Conservation (phyloP, 768 basidiomycete species). For the Leucogyrophana mollusca region DNA sequence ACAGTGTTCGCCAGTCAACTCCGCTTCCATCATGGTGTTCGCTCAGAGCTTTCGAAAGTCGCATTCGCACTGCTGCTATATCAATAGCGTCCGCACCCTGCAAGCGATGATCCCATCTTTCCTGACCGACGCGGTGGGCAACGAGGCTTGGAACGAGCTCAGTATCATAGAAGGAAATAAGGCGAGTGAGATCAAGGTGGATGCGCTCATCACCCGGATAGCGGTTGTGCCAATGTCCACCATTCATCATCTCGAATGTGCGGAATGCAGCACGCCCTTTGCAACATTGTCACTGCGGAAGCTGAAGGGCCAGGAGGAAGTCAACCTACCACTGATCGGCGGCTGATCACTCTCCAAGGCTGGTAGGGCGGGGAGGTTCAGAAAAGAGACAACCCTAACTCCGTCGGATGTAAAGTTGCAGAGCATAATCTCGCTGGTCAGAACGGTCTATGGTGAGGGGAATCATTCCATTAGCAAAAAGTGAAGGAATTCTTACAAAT, state of each 20-base stretch:
- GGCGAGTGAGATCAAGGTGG: conserved; percentile 16
- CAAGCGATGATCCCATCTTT: conserved; percentile 20
- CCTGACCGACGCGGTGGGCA: conserved; percentile 8
- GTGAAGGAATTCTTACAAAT: conserved; percentile 47
- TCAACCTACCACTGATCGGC: background rate
- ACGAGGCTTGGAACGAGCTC: conserved; percentile 19
- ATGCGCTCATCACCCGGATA: conserved; percentile 26
- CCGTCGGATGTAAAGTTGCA: conserved; percentile 46
- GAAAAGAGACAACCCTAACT: conserved; percentile 37
- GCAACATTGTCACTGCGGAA: too few species aligned
- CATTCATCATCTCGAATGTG: conserved; percentile 11
- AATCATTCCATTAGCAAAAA: too few species aligned
- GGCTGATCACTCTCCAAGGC: background rate
- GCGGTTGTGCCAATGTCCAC: conserved; percentile 22
- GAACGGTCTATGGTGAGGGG: background rate
- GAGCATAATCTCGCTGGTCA: conserved; percentile 41
- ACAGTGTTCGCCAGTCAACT: conserved; percentile 42
- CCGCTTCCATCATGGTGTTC: conserved; percentile 20
- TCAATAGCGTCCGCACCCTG: conserved; percentile 13
- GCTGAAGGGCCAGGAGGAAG: background rate
- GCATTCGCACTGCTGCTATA: conserved; percentile 1
- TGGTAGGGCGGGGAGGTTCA: conserved; percentile 21
- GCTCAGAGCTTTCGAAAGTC: conserved; percentile 5
- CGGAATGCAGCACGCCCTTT: too few species aligned
- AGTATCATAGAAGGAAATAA: conserved; percentile 27